phyloP scores from a whole-genome alignment of 2,329 filamentous ascomycete genomes.

The Ceratocystis lukuohia region DNA sequence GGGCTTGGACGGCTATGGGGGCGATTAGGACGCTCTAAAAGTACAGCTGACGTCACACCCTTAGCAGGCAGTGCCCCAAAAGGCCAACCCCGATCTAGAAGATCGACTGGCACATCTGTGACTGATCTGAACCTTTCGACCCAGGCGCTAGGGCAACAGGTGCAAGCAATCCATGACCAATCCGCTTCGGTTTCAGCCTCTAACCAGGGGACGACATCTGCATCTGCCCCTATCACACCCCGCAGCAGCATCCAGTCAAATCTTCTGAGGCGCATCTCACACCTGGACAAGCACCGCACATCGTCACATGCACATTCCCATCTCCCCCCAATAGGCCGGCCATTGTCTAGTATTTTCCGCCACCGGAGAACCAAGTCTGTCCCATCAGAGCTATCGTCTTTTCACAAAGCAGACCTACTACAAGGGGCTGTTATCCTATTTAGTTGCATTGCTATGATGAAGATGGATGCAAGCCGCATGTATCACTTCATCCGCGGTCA shows the following conservation, averaged over 20 bases:
- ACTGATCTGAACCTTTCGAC: neutral
- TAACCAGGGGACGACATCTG: neutral
- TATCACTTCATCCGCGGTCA: constrained; percentile 96
- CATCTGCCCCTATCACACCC: neutral
- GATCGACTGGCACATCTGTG: neutral
- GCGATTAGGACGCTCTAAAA: constrained; percentile 24
- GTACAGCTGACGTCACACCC: neutral
- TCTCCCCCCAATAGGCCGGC: constrained; percentile 9
- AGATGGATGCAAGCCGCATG: constrained; percentile 89
- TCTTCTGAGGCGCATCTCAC: constrained; percentile 16
- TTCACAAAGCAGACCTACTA: constrained; percentile 88
- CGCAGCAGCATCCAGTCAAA: constrained; percentile 1
- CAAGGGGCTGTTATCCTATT: constrained; percentile 79
- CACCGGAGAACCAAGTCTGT: constrained; percentile 71
- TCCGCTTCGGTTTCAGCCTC: neutral
- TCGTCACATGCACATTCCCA: constrained; percentile 26
- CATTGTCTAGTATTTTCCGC: constrained; percentile 26
- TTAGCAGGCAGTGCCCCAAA: neutral
- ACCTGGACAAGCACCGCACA: constrained; percentile 21
- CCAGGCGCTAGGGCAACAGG: neutral
- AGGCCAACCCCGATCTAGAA: neutral
- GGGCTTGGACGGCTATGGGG: constrained; percentile 70
- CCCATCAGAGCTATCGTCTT: constrained; percentile 71
- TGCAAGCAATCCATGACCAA: neutral
- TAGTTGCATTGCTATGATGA: constrained; percentile 75